A percentile compares a stretch with the other conserved stretches of the same genome.
Conservation (phyloP, 176 grass and related monocot genomes). For the Saccharum officinarum region DNA sequence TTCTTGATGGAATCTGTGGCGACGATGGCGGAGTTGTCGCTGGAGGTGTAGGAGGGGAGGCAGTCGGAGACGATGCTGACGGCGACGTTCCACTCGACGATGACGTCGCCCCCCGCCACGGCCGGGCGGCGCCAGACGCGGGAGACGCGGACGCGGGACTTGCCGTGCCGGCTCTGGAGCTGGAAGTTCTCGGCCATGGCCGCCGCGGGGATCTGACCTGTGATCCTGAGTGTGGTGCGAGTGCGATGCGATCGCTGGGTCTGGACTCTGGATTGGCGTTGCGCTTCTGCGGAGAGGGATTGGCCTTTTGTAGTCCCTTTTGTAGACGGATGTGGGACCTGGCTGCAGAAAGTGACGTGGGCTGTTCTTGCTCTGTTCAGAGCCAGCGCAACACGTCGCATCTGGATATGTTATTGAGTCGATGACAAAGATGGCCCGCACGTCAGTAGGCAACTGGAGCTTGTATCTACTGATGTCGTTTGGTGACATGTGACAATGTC, state of each 20-base stretch:
- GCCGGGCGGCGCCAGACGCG: conserved; percentile 65
- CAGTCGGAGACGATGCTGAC: conserved; percentile 83
- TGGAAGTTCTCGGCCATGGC: conserved; percentile 71
- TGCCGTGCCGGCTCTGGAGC: conserved; percentile 81
- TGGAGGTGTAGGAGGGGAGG: conserved; percentile 81
- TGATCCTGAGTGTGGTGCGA: not conserved
- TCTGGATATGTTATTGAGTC: too few relatives aligned
- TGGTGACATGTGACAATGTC: too few relatives aligned
- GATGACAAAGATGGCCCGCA: too few relatives aligned
- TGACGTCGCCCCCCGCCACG: conserved; percentile 42
- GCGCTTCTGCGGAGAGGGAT: not conserved
- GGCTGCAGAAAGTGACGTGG: not conserved
- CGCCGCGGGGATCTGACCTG: conserved; percentile 8
- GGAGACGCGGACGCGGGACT: conserved; percentile 80
- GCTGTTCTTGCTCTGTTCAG: not conserved
- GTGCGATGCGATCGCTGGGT: not conserved
- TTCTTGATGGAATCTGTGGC: conserved; percentile 99
- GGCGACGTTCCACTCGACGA: conserved; percentile 87
- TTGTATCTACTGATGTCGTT: too few relatives aligned
- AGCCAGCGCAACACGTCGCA: too few relatives aligned
- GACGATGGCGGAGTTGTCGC: conserved; percentile 85
- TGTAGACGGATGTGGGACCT: not conserved
- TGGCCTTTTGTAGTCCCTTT: too few relatives aligned
- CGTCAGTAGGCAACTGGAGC: too few relatives aligned
- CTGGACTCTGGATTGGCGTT: not conserved